Conservation (phyloP, 1,284 basidiomycete species). For the Tetrapyrgos nigripes region DNA sequence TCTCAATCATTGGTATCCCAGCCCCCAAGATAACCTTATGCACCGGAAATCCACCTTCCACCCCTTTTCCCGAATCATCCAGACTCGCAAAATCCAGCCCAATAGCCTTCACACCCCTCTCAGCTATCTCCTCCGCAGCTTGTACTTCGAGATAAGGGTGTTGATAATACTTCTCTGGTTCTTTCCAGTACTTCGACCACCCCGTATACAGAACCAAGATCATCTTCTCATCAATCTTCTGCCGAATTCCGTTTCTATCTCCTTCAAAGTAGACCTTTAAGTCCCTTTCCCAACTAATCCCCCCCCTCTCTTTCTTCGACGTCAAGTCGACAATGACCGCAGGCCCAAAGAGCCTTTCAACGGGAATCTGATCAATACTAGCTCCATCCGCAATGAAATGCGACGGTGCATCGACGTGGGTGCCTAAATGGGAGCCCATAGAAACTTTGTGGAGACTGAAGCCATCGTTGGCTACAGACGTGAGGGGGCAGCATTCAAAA, state of each 20-base stretch:
- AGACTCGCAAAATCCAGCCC: constrained; percentile 70
- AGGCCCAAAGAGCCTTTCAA: constrained; percentile 56
- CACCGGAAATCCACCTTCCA: constrained; percentile 44
- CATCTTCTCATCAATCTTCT: constrained; percentile 42
- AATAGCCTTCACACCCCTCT: constrained; percentile 56
- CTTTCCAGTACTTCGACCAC: constrained; percentile 63
- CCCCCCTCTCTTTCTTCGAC: constrained; percentile 42
- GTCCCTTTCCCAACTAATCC: constrained; percentile 58
- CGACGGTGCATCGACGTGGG: constrained; percentile 77
- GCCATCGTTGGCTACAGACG: constrained; percentile 50
- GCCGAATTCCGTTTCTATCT: no score
- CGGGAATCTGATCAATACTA: constrained; percentile 61
- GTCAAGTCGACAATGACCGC: constrained; percentile 57
- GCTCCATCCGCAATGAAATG: constrained; percentile 65
- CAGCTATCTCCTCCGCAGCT: constrained; percentile 54
- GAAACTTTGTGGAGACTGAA: constrained; percentile 55
- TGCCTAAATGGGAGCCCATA: constrained; percentile 67
- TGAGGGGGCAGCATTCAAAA: constrained; percentile 42
- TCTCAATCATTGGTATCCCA: constrained; percentile 4
- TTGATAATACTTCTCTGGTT: constrained; percentile 52
- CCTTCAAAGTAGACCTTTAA: constrained; percentile 42
- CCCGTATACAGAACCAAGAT: constrained; percentile 62
- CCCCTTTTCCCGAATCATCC: constrained; percentile 57
- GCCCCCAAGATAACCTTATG: constrained; percentile 41
- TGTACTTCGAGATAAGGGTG: constrained; percentile 66